Conservation (phyloP, 345 rosid species). For the Triadica sebifera region DNA sequence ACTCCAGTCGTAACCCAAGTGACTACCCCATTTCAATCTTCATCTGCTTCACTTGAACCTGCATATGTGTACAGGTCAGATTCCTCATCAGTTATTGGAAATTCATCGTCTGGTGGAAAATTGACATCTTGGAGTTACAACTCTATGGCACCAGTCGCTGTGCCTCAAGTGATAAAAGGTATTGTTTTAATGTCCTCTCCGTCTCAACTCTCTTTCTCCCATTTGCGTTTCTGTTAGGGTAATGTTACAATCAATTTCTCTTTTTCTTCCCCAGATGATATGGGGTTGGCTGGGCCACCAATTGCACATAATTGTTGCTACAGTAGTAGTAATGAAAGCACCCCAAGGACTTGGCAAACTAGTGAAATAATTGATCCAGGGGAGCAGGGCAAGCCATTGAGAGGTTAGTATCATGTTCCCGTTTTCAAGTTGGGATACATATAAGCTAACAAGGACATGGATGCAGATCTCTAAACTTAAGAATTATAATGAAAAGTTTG, state of each 20-base stretch:
- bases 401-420: conserved; percentile 39
- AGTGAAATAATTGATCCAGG: conserved; percentile 30
- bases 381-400: conserved; percentile 31
- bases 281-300: conserved; percentile 22
- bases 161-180: conserved; percentile 47
- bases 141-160: conserved; percentile 35
- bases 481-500: not conserved
- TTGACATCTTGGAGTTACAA: conserved; percentile 52
- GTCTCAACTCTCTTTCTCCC: not conserved
- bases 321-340: conserved; percentile 50
- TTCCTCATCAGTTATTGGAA: conserved; percentile 42
- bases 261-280: conserved; percentile 31
- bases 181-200: conserved; percentile 1
- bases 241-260: not conserved
- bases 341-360: conserved; percentile 35
- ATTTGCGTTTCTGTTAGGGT: not conserved
- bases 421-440: conserved; percentile 10
- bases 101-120: conserved; percentile 37
- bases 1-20: conserved; percentile 48
- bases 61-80: conserved; percentile 43
- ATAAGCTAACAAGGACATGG: conserved; percentile 2
- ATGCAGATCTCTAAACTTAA: not conserved
- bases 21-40: conserved; percentile 43
- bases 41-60: conserved; percentile 48
- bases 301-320: conserved; percentile 29